Evolutionary conservation across 164 flowering plant species (phyloP), one percentile per base, ranked within the genome.

Genomic region (Sextonia rubra): DNA sequence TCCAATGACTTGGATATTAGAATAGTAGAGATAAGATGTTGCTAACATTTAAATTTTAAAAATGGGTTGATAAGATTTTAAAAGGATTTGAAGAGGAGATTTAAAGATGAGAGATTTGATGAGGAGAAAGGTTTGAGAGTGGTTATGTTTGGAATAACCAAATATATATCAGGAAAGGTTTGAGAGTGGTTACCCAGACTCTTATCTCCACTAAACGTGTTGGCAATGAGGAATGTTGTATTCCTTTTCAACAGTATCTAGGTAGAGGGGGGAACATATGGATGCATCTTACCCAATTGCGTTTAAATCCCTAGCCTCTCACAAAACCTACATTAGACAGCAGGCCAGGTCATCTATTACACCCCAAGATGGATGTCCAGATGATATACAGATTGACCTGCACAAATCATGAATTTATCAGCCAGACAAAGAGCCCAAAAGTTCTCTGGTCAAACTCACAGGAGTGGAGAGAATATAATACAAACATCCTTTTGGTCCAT

Each of bases 311-410:
- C n/a, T 3, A n/a, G n/a, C n/a, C n/a, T n/a, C 22, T 17, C 47
- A 5, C 20, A 14, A 47, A 65, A 20, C n/a, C 24, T 11, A 1
- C 49, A 26, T 90, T 88, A 95, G 83, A 97, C 98, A 44, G 99
- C 93, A 4, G 99, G 98, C 98, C 99, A 95, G 81, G 88, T 86
- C 98, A 95, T 91, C 72, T 95, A 94, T 0, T 98, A 86, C 65
- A 98, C 99, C 5, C 98, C 99, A 24, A 95, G 80, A 70, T 95
- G 99, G 69, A 95, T 69, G 65, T 93, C 98, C 71, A 95, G 66
- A 80, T 95, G 97, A 77, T 91, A 93, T 68, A 95, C 98, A 73
- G 98, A 91, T 83, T 95, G 98, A 74, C 97, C 98, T 95, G 87
- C 80, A 79, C 78, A 60, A 47, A 58, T n/a, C 47, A 47, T 1